Evolutionary conservation across 2,329 filamentous ascomycete genomes (phyloP).

Genomic region (Eurotiales sp.): DNA sequence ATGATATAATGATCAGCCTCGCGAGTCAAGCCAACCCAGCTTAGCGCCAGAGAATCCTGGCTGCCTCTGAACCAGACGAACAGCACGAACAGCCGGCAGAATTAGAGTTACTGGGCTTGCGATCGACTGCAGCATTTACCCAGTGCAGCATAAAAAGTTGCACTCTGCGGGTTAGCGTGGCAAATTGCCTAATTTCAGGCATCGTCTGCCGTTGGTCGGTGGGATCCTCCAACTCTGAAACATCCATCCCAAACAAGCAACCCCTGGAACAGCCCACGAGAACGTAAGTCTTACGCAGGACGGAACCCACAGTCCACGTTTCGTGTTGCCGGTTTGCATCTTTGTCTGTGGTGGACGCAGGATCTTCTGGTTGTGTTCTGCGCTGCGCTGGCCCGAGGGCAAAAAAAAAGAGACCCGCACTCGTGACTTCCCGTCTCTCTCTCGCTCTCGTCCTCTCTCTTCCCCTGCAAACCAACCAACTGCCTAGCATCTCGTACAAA

Average conservation of each 20-base stretch:
- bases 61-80: no score
- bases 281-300: no score
- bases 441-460: background rate
- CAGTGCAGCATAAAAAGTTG: background rate
- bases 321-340: background rate
- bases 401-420: conserved; percentile 2
- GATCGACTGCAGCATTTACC: background rate
- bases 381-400: no score
- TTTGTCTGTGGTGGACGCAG: no score
- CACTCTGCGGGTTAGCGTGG: background rate
- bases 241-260: conserved; percentile 2
- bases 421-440: conserved; percentile 10
- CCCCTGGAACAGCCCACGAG: background rate
- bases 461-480: background rate
- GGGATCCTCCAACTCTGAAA: conserved; percentile 6
- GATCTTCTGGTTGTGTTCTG: no score
- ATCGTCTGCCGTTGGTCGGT: no score
- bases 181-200: background rate
- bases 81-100: background rate
- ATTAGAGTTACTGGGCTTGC: background rate
- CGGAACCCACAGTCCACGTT: background rate
- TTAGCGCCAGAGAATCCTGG: background rate
- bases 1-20: no score
- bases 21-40: background rate
- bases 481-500: conserved; percentile 5